Evolutionary conservation across 306 rosid species (phyloP).

Genomic region (Echinosophora koreensis): DNA sequence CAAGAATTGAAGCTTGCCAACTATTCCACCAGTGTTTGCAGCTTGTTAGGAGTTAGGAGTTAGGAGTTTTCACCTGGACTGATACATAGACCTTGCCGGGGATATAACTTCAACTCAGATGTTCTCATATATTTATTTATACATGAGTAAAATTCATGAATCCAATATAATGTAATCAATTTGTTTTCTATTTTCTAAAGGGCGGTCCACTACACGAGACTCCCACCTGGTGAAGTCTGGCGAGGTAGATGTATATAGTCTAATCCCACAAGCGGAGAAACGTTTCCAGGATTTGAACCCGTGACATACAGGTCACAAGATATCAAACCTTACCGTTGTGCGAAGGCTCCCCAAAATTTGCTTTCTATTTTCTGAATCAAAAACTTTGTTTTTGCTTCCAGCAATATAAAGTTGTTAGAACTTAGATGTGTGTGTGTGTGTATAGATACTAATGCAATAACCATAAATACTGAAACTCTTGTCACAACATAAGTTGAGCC

Average conservation of each 20-base stretch:
- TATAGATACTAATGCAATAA: background rate
- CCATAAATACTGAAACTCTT: conserved; percentile 23
- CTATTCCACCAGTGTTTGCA: background rate
- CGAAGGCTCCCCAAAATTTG: too few species aligned
- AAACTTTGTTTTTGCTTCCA: conserved; percentile 1
- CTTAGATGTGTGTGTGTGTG: too few species aligned
- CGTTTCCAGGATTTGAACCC: too few species aligned
- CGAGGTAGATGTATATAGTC: too few species aligned
- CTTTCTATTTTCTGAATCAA: conserved; percentile 2
- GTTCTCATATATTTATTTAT: background rate
- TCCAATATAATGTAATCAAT: background rate
- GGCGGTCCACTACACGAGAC: too few species aligned
- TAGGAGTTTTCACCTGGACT: background rate
- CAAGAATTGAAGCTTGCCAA: background rate
- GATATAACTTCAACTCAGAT: background rate
- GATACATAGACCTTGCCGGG: background rate
- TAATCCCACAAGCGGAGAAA: too few species aligned
- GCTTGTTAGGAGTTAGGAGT: background rate
- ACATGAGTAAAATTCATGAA: conserved; percentile 8
- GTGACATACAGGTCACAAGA: too few species aligned
- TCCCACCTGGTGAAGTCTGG: too few species aligned
- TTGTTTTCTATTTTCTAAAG: too few species aligned
- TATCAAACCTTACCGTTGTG: background rate
- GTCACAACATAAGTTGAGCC: conserved; percentile 33
- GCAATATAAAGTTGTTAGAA: conserved; percentile 24